Conservation (phyloP, 371 early-diverging fungal species). For the Rhizopus stolonifer region DNA sequence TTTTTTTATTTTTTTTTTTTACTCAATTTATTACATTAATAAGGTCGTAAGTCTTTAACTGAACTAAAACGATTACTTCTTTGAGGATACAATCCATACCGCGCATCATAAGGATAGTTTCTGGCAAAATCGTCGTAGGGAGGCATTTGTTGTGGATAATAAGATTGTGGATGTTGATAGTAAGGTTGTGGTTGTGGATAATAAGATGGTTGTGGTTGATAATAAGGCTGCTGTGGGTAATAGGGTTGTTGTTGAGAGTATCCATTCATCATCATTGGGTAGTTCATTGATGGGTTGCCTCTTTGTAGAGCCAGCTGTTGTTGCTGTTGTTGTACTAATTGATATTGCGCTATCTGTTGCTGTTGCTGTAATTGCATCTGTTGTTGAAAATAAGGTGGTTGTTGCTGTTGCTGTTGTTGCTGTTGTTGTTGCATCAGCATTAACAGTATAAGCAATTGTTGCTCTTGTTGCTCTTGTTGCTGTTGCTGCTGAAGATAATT, state of each 20-base stretch:
- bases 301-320: neutral
- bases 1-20: too few relatives aligned
- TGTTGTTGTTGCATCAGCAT: neutral
- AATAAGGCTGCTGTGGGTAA: neutral
- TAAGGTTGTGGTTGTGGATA: neutral
- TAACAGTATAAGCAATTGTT: neutral
- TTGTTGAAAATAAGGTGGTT: neutral
- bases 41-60: neutral
- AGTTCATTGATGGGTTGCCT: neutral
- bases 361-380: neutral
- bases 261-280: neutral
- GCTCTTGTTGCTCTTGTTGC: neutral
- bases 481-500: slow-evolving; percentile 1
- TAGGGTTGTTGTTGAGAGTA: neutral
- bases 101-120: neutral
- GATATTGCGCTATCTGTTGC: neutral
- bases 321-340: neutral
- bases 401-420: neutral
- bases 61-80: neutral
- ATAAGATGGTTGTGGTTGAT: neutral
- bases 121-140: neutral
- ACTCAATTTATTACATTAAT: neutral
- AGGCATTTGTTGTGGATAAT: neutral
- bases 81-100: neutral
- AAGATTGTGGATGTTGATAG: neutral